Evolutionary conservation across 345 rosid species (phyloP).

Genomic region (Camelina neglecta): DNA sequence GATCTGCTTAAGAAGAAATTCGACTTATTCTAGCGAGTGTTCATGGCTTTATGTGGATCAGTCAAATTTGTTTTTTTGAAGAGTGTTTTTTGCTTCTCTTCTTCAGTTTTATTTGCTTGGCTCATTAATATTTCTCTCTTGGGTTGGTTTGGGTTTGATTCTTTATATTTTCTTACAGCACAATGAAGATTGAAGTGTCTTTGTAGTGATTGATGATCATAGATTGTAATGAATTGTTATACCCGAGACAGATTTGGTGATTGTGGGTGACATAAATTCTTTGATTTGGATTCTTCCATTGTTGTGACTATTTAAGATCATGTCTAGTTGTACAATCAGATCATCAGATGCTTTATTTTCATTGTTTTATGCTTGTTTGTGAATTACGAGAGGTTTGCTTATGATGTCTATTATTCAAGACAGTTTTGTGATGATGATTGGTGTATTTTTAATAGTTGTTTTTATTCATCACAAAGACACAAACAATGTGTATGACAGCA

Average conservation of each 20-base stretch:
- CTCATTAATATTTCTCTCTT: constrained; percentile 14
- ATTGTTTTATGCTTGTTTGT: neutral
- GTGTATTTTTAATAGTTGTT: too few species aligned
- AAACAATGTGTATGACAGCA: too few species aligned
- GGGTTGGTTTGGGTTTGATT: constrained; percentile 34
- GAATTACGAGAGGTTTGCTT: neutral
- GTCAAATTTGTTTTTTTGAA: constrained; percentile 36
- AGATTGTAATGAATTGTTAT: constrained; percentile 22
- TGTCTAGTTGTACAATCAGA: neutral
- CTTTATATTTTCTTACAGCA: constrained; percentile 10
- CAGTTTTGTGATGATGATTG: too few species aligned
- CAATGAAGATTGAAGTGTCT: constrained; percentile 12
- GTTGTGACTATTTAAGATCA: neutral
- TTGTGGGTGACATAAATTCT: constrained; percentile 11
- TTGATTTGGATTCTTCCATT: constrained; percentile 16
- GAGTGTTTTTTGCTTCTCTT: constrained; percentile 23
- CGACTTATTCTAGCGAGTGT: constrained; percentile 64
- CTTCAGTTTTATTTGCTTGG: constrained; percentile 34
- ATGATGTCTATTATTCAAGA: too few species aligned
- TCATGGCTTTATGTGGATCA: constrained; percentile 26
- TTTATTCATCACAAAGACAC: too few species aligned
- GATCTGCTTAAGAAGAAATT: constrained; percentile 85
- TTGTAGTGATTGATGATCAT: constrained; percentile 23
- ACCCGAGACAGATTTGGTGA: constrained; percentile 3
- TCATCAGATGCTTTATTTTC: neutral